Evolutionary conservation across 2,329 filamentous ascomycete species (phyloP).

Genomic region (Paraphoma chrysanthemicola): DNA sequence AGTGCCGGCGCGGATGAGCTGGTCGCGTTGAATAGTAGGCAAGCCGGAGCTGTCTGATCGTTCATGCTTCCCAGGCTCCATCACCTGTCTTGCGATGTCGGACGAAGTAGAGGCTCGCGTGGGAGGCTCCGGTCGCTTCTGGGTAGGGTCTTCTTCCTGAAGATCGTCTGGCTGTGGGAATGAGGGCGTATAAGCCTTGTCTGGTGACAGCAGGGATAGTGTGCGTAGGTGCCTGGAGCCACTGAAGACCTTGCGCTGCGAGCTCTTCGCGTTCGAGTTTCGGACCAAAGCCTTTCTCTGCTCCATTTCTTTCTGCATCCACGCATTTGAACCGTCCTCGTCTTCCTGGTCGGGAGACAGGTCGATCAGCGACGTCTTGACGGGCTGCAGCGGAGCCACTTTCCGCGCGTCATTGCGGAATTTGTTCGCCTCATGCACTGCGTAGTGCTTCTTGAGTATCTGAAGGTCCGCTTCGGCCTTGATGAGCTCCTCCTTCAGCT

Average conservation of each 20-base stretch:
- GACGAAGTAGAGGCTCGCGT: conserved; percentile 40
- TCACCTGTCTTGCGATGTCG: conserved; percentile 37
- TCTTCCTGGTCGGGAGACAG: conserved; percentile 39
- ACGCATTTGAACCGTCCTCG: conserved; percentile 52
- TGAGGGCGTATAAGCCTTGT: conserved; percentile 44
- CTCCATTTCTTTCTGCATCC: conserved; percentile 70
- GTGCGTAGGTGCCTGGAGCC: conserved; percentile 68
- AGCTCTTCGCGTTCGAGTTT: conserved; percentile 49
- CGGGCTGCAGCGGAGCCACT: conserved; percentile 62
- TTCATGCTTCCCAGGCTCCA: conserved; percentile 32
- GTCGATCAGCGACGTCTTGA: conserved; percentile 53
- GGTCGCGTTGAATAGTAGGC: conserved; percentile 44
- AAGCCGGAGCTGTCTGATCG: conserved; percentile 40
- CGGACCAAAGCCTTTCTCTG: conserved; percentile 72
- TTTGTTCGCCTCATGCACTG: conserved; percentile 75
- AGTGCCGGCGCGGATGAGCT: conserved; percentile 59
- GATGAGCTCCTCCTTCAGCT: conserved; percentile 86
- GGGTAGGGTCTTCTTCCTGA: conserved; percentile 30
- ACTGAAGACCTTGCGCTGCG: conserved; percentile 67
- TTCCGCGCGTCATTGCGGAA: conserved; percentile 72
- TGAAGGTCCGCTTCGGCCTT: conserved; percentile 80
- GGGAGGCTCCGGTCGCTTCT: conserved; percentile 17
- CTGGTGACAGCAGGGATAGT: conserved; percentile 82
- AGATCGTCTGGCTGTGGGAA: conserved; percentile 49
- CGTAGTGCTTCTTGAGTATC: conserved; percentile 83